Base-by-base conservation (phyloP, 2,329 filamentous ascomycete genomes). In the Coniochaeta sp. region DNA sequence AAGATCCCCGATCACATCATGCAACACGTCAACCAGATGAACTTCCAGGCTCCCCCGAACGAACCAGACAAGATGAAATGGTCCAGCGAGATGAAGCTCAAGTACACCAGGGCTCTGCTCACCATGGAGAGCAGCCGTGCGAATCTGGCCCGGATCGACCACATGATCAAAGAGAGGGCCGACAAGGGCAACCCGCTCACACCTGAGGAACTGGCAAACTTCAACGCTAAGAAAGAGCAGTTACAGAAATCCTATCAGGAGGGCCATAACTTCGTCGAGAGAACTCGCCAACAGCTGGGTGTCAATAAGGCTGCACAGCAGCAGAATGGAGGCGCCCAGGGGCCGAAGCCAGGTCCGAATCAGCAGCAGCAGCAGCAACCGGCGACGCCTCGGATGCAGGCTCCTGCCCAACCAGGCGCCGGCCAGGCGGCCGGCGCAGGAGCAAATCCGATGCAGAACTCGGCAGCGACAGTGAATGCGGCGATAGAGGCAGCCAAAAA, bases 51-150 rank as follows among this genome's bases (percentile, higher is more conserved):
- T 1, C 79, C 79, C 0, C 65, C 74, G 1, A 69, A 73, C n/a
- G 59, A 81, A 0, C 67, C 71, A 0, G 76, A 79, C 17, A 79
- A 78, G 61, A 63, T 68, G 0, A 80, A 81, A 63, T 84, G 79
- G 79, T 67, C 79, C 1, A 72, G 77, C 8, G 77, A 82, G 1
- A 71, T 77, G 34, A 81, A 77, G 65, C 70, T 74, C 0, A 76
- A 74, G 59, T 83, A 84, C 61, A 72, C 73, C 0, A 72, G 77
- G 43, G 81, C 79, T 0, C 68, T 85, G 6, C 70, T 78, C 63
- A 74, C 76, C 1, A 83, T 85, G 74, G 81, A 84, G 40, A 71
- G 64, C 11, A 72, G 74, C 3, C 76, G 77, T 12, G 67, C 64
- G n/a, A 73, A 75, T 55, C 67, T 82, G 4, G 69, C 69, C 2